phyloP scores from a whole-genome alignment of 2,329 filamentous ascomycete species.

The Calonectria naviculata region DNA sequence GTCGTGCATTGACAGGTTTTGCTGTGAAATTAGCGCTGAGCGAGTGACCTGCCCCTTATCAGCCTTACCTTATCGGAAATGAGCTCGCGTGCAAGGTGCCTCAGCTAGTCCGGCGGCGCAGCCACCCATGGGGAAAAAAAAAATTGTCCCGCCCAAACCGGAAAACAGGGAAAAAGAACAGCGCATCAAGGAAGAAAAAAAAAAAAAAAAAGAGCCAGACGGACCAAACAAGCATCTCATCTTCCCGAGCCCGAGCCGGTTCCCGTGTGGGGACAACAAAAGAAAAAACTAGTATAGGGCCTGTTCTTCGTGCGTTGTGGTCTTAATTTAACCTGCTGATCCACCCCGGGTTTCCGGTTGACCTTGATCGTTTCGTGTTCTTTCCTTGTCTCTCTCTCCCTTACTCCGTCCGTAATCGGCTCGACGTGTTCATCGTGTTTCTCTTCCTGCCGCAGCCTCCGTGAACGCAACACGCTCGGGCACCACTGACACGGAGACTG shows the following conservation, averaged over 20 bases:
- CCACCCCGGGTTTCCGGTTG: not conserved
- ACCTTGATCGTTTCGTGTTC: slow-evolving; percentile 1
- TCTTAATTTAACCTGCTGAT: slow-evolving; percentile 3
- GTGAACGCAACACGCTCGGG: not conserved
- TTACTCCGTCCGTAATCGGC: not conserved
- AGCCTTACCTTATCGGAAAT: slow-evolving; percentile 13
- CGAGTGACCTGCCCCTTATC: slow-evolving; percentile 3
- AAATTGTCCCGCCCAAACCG: not conserved
- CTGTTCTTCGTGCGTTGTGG: not conserved
- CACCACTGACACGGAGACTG: not conserved
- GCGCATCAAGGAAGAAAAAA: not conserved
- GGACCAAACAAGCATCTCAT: not conserved
- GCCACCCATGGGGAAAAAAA: not conserved
- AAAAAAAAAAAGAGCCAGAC: not conserved
- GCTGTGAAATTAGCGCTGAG: not conserved
- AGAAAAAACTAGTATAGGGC: not conserved
- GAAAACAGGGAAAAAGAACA: slow-evolving; percentile 2
- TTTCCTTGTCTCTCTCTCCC: not conserved
- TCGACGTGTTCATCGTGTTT: not conserved
- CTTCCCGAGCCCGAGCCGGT: slow-evolving; percentile 4
- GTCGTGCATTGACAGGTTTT: not conserved
- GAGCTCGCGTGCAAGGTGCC: not conserved
- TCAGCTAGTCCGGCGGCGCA: not conserved
- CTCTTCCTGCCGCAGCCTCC: not conserved
- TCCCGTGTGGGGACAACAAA: not conserved